These are phyloP conservation scores for Drosera capensis DNA, from an alignment of 148 eudicot species.

Conservation along the genomic window DNA sequence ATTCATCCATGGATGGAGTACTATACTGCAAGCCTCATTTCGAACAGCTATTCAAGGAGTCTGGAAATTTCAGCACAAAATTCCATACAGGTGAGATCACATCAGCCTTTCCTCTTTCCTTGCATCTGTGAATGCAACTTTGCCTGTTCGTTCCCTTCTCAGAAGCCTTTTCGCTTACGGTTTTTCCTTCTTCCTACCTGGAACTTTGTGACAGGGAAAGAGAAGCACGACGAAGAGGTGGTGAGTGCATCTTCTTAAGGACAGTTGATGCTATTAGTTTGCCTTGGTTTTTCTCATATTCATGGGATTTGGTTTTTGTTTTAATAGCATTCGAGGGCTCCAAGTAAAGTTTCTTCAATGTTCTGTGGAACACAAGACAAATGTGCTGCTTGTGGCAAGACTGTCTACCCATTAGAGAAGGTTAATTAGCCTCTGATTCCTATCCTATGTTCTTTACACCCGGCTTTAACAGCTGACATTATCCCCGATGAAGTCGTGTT, in stretches of 20 bases:
- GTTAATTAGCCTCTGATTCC: conserved; percentile 13
- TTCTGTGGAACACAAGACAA: conserved; percentile 87
- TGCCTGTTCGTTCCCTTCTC: conserved; percentile 4
- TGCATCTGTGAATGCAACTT: not conserved
- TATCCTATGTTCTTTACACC: not conserved
- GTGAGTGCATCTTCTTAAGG: conserved; percentile 17
- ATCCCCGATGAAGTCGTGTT: not conserved
- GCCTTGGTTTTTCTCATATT: not conserved
- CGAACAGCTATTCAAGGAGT: conserved; percentile 94
- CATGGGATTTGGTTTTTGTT: not conserved
- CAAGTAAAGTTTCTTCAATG: conserved; percentile 58
- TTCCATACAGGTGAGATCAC: conserved; percentile 51
- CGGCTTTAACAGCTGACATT: not conserved
- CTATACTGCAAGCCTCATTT: conserved; percentile 93
- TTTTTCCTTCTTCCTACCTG: not conserved
- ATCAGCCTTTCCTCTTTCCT: not conserved
- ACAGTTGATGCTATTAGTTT: not conserved
- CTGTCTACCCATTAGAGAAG: conserved; percentile 94
- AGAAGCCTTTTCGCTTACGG: not conserved
- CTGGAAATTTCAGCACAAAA: conserved; percentile 91
- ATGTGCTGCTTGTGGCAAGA: conserved; percentile 62
- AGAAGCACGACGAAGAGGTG: conserved; percentile 39
- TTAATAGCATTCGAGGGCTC: conserved; percentile 30
- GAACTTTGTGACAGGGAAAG: conserved; percentile 14
- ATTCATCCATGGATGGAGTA: conserved; percentile 98